phyloP scores from a whole-genome alignment of 83 land plant species.

The Isoetes engelmannii region DNA sequence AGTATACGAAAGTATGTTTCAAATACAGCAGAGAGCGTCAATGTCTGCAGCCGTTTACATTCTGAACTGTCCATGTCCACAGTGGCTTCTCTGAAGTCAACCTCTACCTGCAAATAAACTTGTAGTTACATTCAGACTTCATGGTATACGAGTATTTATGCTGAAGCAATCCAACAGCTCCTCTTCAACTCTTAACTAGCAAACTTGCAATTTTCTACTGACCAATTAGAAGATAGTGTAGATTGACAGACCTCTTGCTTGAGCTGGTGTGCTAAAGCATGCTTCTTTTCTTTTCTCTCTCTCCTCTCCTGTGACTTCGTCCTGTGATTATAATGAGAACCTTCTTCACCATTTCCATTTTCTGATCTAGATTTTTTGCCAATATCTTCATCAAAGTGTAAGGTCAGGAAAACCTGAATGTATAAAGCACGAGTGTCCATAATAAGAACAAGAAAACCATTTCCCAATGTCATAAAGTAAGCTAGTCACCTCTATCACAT shows the following conservation, averaged over 20 bases:
- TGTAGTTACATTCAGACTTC: neutral
- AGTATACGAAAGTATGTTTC: slow-evolving; percentile 85
- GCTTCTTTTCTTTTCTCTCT: slow-evolving; percentile 58
- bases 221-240: neutral
- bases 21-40: slow-evolving; percentile 81
- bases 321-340: slow-evolving; percentile 28
- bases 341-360: slow-evolving; percentile 23
- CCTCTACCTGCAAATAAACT: slow-evolving; percentile 52
- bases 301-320: slow-evolving; percentile 32
- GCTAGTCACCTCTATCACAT: slow-evolving; percentile 51
- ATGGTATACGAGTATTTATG: neutral
- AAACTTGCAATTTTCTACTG: too few species aligned
- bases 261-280: slow-evolving; percentile 45
- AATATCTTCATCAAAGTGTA: slow-evolving; percentile 86
- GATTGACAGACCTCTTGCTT: slow-evolving; percentile 65
- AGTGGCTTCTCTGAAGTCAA: slow-evolving; percentile 73
- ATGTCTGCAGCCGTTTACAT: slow-evolving; percentile 64
- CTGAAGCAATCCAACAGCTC: neutral
- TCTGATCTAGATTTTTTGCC: slow-evolving; percentile 29
- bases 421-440: too few species aligned
- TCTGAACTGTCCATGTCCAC: slow-evolving; percentile 52
- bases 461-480: too few species aligned
- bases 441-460: neutral
- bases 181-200: neutral
- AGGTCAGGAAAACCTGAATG: slow-evolving; percentile 49